phyloP scores from a whole-genome alignment of 2,329 filamentous ascomycete species.

The Fusarium tanahbumbuense region DNA sequence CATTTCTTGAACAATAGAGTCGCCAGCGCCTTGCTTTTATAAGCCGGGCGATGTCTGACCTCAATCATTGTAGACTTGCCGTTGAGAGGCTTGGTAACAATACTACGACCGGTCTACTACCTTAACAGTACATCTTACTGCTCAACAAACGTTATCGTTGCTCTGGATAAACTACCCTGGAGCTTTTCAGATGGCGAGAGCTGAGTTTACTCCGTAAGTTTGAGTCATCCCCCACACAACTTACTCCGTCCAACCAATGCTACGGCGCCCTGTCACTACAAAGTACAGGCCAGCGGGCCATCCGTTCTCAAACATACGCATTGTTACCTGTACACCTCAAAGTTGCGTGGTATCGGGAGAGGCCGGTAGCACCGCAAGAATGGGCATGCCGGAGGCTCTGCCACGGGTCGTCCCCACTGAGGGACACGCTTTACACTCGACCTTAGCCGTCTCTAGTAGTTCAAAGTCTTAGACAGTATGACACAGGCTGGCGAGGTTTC shows the following conservation, averaged over 20 bases:
- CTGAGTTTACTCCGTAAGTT: background rate
- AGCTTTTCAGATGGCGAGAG: accelerated
- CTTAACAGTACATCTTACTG: too few species aligned
- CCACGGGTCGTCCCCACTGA: background rate
- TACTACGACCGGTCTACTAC: too few species aligned
- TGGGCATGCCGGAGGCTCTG: background rate
- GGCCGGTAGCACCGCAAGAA: accelerated
- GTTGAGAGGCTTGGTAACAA: too few species aligned
- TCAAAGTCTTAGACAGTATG: background rate
- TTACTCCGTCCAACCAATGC: background rate
- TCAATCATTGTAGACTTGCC: too few species aligned
- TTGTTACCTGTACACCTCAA: background rate
- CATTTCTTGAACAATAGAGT: too few species aligned
- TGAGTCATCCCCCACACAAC: background rate
- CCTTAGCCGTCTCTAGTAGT: background rate
- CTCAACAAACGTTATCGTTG: too few species aligned
- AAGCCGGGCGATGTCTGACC: too few species aligned
- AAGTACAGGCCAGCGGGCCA: background rate
- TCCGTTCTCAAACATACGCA: background rate
- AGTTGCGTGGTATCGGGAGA: background rate
- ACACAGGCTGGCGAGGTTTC: background rate
- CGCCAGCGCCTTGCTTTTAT: too few species aligned
- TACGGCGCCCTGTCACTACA: background rate
- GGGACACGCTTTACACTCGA: background rate
- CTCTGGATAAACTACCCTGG: background rate